Evolutionary conservation across 768 basidiomycete species (phyloP).

Genomic region (Suillus brevipes): DNA sequence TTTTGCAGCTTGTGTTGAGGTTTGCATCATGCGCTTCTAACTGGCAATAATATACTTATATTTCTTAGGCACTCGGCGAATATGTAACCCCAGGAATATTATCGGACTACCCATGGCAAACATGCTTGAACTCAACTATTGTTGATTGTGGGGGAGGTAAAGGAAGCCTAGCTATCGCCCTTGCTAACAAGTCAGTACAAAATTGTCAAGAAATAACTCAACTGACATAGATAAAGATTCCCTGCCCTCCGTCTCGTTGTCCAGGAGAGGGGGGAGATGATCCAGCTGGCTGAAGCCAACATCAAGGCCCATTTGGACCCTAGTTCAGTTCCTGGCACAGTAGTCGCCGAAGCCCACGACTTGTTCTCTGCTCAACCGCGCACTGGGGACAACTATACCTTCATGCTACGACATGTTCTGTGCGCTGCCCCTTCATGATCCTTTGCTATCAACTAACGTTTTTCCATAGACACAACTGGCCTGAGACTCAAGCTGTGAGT

Average conservation of each 20-base stretch:
- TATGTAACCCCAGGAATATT: slow-evolving; percentile 36
- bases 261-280: slow-evolving; percentile 36
- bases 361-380: slow-evolving; percentile 40
- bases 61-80: slow-evolving; percentile 7
- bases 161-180: slow-evolving; percentile 41
- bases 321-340: slow-evolving; percentile 31
- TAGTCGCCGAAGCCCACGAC: slow-evolving; percentile 40
- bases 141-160: slow-evolving; percentile 44
- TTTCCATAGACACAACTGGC: slow-evolving; percentile 16
- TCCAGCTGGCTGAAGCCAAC: neutral
- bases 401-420: slow-evolving; percentile 9
- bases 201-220: neutral
- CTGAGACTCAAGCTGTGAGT: slow-evolving; percentile 12
- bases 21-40: neutral
- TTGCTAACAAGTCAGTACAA: slow-evolving; percentile 33
- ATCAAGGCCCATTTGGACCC: slow-evolving; percentile 33
- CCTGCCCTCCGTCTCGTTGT: slow-evolving; percentile 30
- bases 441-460: neutral
- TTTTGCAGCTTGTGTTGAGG: slow-evolving; percentile 2
- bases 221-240: slow-evolving; percentile 1
- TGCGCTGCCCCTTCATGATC: neutral
- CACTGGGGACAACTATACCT: neutral
- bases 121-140: slow-evolving; percentile 36
- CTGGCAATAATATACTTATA: neutral
- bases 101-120: slow-evolving; percentile 41